Evolutionary conservation across 192 early-diverging fungal species (phyloP), one percentile per base, ranked within the genome.

Genomic region (Physocladia obscura): DNA sequence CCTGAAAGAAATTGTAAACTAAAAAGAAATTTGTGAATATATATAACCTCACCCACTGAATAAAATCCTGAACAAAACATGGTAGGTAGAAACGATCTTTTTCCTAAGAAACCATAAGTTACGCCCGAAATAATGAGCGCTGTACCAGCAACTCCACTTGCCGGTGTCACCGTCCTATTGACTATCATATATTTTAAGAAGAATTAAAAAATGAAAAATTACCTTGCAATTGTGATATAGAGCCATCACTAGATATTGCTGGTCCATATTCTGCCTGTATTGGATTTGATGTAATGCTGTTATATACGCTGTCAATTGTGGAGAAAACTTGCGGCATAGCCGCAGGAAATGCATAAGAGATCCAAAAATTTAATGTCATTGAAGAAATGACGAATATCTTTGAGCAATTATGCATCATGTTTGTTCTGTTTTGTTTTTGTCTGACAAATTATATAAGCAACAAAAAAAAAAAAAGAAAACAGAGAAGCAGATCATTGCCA

Each of bases 21-120:
- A 55, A 27, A 15, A 55, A 24, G 21, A 27, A 29, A 55, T 22
- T 26, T 15, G n/a, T 15, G 29, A 55, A 19, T 59, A 37, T 17
- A 29, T 11, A 24, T 24, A 24, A 6, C 29, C 58, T 11, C 17
- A 72, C 70, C 60, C 19, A 62, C 21, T 31, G 70, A 50, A 24
- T 54, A 72, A 49, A 72, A 72, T 29, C 70, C 70, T 4, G 59
- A 61, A 4, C 59, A 27, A 31, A 56, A 72, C 24, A 72, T 30
- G 2, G 70, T 34, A 17, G 70, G 70, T 21, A 63, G 35, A 30
- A 49, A 72, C 21, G 70, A 35, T 34, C 70, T 26, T 48, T 62
- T 72, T 34, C 70, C 70, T 35, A 72, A 44, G 51, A 72, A 72
- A 24, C 30, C 57, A 31, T 52, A 72, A 4, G 70, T 31, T 49